These are phyloP conservation scores for Aegle marmelos DNA, from an alignment of 345 rosid species.

Conservation along the genomic window DNA sequence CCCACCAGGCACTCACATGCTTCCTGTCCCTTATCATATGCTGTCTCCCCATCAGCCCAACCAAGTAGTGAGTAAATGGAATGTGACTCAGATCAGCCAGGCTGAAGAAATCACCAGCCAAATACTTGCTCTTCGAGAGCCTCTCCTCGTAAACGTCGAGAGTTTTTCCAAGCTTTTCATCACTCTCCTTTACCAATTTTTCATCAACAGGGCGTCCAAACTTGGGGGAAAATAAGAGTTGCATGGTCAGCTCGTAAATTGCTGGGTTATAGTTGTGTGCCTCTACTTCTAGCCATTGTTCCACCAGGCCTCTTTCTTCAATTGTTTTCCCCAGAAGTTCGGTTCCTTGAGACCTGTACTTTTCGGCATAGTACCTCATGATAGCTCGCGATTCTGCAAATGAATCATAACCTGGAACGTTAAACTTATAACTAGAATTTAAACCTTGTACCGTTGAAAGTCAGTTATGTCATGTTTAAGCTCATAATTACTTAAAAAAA, in stretches of 20 bases:
- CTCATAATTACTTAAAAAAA: no score
- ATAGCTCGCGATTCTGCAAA: constrained; percentile 66
- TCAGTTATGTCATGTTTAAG: no score
- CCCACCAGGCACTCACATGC: constrained; percentile 67
- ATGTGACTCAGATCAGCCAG: constrained; percentile 71
- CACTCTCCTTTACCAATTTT: constrained; percentile 49
- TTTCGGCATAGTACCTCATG: constrained; percentile 64
- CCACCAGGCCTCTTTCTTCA: constrained; percentile 57
- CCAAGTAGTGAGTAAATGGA: constrained; percentile 54
- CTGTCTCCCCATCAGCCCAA: constrained; percentile 47
- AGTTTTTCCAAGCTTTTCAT: constrained; percentile 50
- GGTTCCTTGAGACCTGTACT: constrained; percentile 46
- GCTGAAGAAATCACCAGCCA: constrained; percentile 67
- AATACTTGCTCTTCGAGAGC: constrained; percentile 56
- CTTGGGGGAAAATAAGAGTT: constrained; percentile 39
- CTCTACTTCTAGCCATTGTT: constrained; percentile 70
- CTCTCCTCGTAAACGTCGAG: constrained; percentile 64
- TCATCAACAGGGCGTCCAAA: constrained; percentile 44
- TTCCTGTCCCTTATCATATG: constrained; percentile 56
- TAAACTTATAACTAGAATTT: background rate
- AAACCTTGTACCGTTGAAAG: no score
- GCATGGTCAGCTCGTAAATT: constrained; percentile 32
- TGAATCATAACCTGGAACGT: background rate
- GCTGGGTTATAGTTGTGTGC: constrained; percentile 55
- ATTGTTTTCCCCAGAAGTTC: constrained; percentile 38